Evolutionary conservation across 2,329 filamentous ascomycete species (phyloP).

Genomic region (Sclerotinia subarctica): DNA sequence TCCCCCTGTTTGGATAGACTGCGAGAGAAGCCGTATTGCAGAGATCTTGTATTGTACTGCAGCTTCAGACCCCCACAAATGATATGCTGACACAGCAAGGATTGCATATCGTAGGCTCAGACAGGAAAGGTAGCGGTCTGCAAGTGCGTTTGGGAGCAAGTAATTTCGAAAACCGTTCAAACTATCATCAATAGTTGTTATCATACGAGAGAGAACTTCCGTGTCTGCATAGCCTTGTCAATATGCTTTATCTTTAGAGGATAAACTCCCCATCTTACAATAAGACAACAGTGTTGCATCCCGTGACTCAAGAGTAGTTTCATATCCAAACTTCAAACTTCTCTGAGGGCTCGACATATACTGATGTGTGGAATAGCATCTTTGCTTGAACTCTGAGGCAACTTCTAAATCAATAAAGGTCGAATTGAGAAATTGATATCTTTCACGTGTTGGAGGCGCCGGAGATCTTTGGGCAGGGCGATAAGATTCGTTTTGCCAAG

Average conservation of each 20-base stretch:
- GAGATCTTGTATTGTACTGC: conserved; percentile 45
- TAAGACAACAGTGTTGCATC: conserved; percentile 31
- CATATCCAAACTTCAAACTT: conserved; percentile 40
- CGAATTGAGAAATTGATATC: conserved; percentile 14
- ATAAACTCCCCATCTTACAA: neutral
- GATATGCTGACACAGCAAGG: conserved; percentile 45
- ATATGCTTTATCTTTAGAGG: neutral
- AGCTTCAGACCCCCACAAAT: conserved; percentile 41
- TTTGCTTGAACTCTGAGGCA: conserved; percentile 33
- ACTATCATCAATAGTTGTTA: conserved; percentile 48
- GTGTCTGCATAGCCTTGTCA: conserved; percentile 14
- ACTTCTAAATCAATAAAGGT: neutral
- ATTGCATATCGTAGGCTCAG: conserved; percentile 45
- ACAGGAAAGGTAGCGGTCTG: conserved; percentile 33
- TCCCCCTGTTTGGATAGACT: conserved; percentile 37
- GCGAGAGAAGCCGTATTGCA: conserved; percentile 43
- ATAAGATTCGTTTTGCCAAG: conserved; percentile 24
- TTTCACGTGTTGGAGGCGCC: neutral
- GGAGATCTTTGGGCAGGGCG: conserved; percentile 11
- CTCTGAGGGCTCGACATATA: conserved; percentile 38
- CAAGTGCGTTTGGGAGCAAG: conserved; percentile 47
- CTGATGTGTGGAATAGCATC: conserved; percentile 22
- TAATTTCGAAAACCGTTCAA: conserved; percentile 48
- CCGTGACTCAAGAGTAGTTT: conserved; percentile 33
- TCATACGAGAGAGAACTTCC: conserved; percentile 29